These are phyloP conservation scores for Spergularia bocconei DNA, from an alignment of 148 eudicot genomes.

Conservation along the genomic window DNA sequence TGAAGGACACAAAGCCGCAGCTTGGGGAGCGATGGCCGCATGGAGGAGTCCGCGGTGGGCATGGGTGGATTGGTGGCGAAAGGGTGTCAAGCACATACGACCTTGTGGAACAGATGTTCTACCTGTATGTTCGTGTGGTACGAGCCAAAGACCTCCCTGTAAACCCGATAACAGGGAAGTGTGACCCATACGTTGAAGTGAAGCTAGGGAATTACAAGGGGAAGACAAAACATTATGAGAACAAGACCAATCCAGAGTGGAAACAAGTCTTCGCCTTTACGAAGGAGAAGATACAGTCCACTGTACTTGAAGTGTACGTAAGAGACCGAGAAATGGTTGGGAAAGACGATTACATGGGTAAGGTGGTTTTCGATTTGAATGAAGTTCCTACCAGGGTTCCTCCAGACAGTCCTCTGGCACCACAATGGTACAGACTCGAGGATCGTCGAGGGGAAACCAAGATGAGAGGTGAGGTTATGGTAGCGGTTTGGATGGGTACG, in stretches of 20 bases:
- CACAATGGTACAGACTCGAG: constrained; percentile 46
- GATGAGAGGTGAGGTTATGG: constrained; percentile 41
- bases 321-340: constrained; percentile 43
- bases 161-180: constrained; percentile 32
- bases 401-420: constrained; percentile 50
- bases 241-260: constrained; percentile 37
- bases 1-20: constrained; percentile 69
- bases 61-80: constrained; percentile 42
- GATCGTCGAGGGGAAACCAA: constrained; percentile 39
- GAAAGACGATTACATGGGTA: constrained; percentile 41
- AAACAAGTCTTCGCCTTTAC: constrained; percentile 48
- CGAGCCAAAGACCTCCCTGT: constrained; percentile 44
- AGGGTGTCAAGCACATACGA: constrained; percentile 45
- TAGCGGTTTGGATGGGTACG: constrained; percentile 52
- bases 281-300: constrained; percentile 42
- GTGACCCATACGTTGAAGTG: constrained; percentile 46
- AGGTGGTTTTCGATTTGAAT: constrained; percentile 41
- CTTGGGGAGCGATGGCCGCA: constrained; percentile 87
- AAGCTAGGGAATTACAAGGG: constrained; percentile 45
- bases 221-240: constrained; percentile 43
- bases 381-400: constrained; percentile 46
- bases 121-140: constrained; percentile 36
- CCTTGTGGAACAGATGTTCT: constrained; percentile 42
- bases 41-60: constrained; percentile 70
- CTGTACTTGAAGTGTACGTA: constrained; percentile 41